Evolutionary conservation across 768 basidiomycete genomes (phyloP), one percentile per base, ranked within the genome.

Genomic region (Filobasidium wieringae): DNA sequence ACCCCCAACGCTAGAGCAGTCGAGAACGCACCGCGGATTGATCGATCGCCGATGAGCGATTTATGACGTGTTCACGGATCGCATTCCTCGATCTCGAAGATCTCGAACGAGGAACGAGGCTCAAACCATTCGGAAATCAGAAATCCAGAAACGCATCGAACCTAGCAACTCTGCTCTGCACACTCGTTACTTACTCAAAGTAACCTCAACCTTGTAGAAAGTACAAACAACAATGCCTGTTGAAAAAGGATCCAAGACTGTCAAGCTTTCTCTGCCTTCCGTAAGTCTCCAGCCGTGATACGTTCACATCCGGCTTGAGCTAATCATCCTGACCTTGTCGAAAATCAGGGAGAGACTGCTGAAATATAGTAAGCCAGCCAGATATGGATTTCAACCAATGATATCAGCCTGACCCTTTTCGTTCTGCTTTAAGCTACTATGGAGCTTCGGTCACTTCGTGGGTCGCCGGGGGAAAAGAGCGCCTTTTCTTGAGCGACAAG

Each of bases 391-490:
- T 34, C 33, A 11, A n/a, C 11, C 19, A 6, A 17, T 39, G 3
- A 27, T 17, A 12, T 14, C 8, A 27, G 32, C 19, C 2, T 24
- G 22, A 47, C 39, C 15, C 37, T 7, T 24, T 24, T 7, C 45
- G 27, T 15, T 27, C 15, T n/a, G n/a, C 24, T 7, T n/a, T 7
- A 37, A 73, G 72, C 58, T 75, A 85, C 30, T 93, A 86, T 65
- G 91, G 91, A 6, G 90, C 90, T 0, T 88, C 87, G 0, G 78
- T 96, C 17, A 80, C 84, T 40, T 92, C 90, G 0, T 96, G 90
- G 90, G 86, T 83, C 71, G 60, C 58, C 7, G 68, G 60, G 17
- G 76, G 79, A 0, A 66, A 74, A 36, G 90, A 93, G 69, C 78
- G 86, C 11, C 76, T 95, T 27, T 96, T 92, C 65, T 77, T 93